phyloP scores from a whole-genome alignment of 1,284 basidiomycete genomes.

The Trichosporon sp. region DNA sequence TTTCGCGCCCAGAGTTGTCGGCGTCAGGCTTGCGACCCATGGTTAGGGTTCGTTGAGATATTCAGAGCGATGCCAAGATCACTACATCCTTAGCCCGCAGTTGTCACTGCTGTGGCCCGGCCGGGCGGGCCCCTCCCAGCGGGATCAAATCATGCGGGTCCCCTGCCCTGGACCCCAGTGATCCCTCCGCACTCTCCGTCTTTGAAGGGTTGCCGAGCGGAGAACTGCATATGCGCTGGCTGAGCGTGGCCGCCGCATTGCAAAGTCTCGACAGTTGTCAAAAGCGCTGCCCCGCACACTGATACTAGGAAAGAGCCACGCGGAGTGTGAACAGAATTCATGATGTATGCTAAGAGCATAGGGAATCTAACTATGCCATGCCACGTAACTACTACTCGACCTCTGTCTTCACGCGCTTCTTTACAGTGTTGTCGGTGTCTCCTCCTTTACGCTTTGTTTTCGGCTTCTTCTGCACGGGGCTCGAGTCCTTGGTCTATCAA shows the following conservation, averaged over 20 bases:
- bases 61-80: slow-evolving; percentile 3
- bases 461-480: slow-evolving; percentile 19
- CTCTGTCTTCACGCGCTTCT: slow-evolving; percentile 35
- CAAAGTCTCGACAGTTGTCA: too few relatives aligned
- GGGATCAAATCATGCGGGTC: neutral
- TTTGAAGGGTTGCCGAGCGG: too few relatives aligned
- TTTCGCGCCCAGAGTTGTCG: neutral
- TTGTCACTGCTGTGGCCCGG: neutral
- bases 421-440: slow-evolving; percentile 21
- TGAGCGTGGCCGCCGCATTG: too few relatives aligned
- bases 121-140: neutral
- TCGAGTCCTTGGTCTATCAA: slow-evolving; percentile 24
- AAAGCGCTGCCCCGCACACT: too few relatives aligned
- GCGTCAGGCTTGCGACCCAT: neutral
- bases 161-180: neutral
- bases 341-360: neutral
- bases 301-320: too few relatives aligned
- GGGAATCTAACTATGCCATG: neutral
- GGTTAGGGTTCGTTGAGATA: neutral
- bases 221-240: too few relatives aligned
- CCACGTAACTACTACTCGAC: slow-evolving; percentile 10
- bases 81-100: neutral
- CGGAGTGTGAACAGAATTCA: neutral
- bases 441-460: slow-evolving; percentile 35
- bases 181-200: neutral